Percentiles rank a stretch among this genome's conserved stretches.
Evolutionary conservation across 768 basidiomycete species (phyloP).

Genomic region (Suillus bovinus): DNA sequence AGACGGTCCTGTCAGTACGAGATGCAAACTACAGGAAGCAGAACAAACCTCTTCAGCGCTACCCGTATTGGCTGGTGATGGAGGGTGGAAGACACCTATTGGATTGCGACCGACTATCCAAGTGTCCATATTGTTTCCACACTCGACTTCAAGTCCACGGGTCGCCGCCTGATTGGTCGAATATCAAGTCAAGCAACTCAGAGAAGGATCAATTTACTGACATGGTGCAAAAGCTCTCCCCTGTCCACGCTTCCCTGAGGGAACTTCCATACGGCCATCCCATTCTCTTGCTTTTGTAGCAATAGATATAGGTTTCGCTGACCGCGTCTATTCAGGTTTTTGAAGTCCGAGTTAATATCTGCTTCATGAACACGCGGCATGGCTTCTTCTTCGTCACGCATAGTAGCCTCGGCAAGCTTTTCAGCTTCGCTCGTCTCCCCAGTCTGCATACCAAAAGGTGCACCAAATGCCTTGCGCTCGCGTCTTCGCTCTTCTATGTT

Average conservation of each 20-base stretch:
- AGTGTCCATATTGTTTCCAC: conserved; percentile 83
- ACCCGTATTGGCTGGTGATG: conserved; percentile 28
- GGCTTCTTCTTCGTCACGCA: conserved; percentile 61
- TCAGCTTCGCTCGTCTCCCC: conserved; percentile 46
- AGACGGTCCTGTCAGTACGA: conserved; percentile 7
- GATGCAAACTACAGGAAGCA: neutral
- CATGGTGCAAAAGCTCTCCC: conserved; percentile 79
- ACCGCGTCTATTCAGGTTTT: conserved; percentile 79
- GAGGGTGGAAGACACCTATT: conserved; percentile 72
- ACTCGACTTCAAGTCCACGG: conserved; percentile 66
- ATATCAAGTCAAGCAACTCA: neutral
- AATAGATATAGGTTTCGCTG: conserved; percentile 90
- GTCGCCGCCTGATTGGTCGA: conserved; percentile 60
- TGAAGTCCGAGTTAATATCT: conserved; percentile 59
- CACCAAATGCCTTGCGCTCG: conserved; percentile 75
- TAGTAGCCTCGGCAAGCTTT: conserved; percentile 59
- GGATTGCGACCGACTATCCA: conserved; percentile 94
- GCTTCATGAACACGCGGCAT: conserved; percentile 61
- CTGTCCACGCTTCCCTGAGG: conserved; percentile 65
- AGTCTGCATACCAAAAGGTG: conserved; percentile 49
- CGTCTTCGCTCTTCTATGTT: conserved; percentile 71
- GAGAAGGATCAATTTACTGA: conserved; percentile 29
- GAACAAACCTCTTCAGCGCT: conserved; percentile 38
- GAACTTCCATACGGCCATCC: conserved; percentile 73
- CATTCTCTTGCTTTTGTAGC: conserved; percentile 50